A percentile compares a stretch with the other conserved stretches of the same genome.
Conservation (phyloP, 192 early-diverging fungal species). For the Backusella luteola region DNA sequence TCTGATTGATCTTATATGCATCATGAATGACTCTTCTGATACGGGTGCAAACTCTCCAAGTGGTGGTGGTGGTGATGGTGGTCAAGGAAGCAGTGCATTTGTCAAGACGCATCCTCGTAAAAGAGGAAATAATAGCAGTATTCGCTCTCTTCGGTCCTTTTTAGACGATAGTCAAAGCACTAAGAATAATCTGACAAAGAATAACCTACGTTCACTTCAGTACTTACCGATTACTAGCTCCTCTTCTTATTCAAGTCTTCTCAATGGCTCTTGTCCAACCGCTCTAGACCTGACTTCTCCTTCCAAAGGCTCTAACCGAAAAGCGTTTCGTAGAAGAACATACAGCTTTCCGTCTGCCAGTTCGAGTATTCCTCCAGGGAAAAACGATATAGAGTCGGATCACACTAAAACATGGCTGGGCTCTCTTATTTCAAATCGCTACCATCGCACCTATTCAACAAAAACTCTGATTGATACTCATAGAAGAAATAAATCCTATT, state of each 20-base stretch:
- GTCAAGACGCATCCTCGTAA: not conserved
- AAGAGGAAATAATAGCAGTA: not conserved
- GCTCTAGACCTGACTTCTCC: not conserved
- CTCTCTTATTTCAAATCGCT: constrained; percentile 22
- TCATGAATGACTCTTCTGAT: not conserved
- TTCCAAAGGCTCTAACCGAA: not conserved
- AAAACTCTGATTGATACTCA: constrained; percentile 7
- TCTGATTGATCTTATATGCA: not conserved
- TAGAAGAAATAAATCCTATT: not conserved
- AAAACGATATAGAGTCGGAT: constrained; percentile 1
- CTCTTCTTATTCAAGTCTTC: not conserved
- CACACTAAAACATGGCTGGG: constrained; percentile 29
- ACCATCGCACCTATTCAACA: constrained; percentile 8
- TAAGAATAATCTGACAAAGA: not conserved
- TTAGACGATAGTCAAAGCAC: not conserved
- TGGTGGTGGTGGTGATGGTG: no score
- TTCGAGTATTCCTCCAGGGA: not conserved
- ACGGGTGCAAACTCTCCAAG: not conserved
- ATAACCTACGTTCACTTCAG: not conserved
- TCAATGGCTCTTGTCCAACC: not conserved
- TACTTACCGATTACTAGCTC: not conserved
- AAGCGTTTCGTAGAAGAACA: constrained; percentile 14
- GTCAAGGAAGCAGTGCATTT: not conserved
- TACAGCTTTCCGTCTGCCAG: constrained; percentile 36
- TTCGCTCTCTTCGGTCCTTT: constrained; percentile 16